Evolutionary conservation across 2,329 filamentous ascomycete species (phyloP).

Genomic region (Aphanocladium album): DNA sequence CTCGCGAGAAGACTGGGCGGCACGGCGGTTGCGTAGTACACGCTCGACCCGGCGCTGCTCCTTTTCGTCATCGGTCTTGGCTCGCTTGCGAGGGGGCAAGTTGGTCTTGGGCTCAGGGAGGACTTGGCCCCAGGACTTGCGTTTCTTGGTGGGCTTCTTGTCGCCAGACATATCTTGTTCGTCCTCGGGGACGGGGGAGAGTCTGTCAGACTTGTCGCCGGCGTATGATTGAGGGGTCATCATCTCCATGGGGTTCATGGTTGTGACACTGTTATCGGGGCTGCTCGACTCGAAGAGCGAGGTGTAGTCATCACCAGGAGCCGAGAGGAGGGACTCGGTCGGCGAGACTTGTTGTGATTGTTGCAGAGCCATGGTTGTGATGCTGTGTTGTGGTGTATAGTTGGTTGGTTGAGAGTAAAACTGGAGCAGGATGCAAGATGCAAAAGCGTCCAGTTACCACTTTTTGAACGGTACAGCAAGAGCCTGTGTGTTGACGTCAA

Average conservation of each 20-base stretch:
- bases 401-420: constrained; percentile 7
- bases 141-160: constrained; percentile 82
- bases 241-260: constrained; percentile 43
- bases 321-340: constrained; percentile 49
- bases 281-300: constrained; percentile 40
- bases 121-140: constrained; percentile 98
- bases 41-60: constrained; percentile 96
- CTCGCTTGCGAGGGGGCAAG: constrained; percentile 90
- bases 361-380: constrained; percentile 10
- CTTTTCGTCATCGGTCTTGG: constrained; percentile 98
- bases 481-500: constrained; percentile 8
- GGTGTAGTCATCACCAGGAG: constrained; percentile 43
- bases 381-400: constrained; percentile 15
- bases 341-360: constrained; percentile 36
- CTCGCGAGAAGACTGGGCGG: constrained; percentile 93
- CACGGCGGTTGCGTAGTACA: constrained; percentile 91
- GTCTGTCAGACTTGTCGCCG: constrained; percentile 23
- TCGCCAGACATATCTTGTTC: constrained; percentile 30
- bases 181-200: constrained; percentile 11
- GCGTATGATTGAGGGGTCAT: constrained; percentile 42
- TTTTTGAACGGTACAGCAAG: constrained; percentile 5
- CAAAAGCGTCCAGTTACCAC: not conserved
- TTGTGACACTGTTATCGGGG: constrained; percentile 24
- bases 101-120: constrained; percentile 95
- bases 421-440: not conserved